These are phyloP conservation scores for Lactuca sativa DNA, from an alignment of 129 eudicot genomes.

Conservation along the genomic window DNA sequence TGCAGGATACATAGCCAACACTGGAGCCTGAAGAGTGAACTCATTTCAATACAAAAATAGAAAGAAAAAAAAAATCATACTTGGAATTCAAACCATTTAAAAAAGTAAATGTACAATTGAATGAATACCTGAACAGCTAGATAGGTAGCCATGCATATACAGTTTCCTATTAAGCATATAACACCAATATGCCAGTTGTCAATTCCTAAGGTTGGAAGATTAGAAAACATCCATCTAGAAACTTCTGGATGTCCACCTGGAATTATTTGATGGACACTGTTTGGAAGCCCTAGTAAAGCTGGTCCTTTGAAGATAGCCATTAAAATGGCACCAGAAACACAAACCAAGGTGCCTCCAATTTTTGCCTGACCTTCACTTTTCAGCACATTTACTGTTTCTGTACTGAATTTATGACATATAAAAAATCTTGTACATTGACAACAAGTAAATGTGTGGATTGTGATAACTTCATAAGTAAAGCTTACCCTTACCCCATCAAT, in stretches of 20 bases:
- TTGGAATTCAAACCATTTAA: neutral
- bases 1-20: slow-evolving; percentile 91
- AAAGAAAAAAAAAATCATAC: neutral
- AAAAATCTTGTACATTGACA: neutral
- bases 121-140: slow-evolving; percentile 78
- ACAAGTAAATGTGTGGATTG: neutral
- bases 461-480: neutral
- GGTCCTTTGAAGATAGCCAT: slow-evolving; percentile 94
- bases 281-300: slow-evolving; percentile 61
- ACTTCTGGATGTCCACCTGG: slow-evolving; percentile 78
- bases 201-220: slow-evolving; percentile 52
- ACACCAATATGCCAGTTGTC: slow-evolving; percentile 91
- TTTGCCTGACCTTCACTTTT: slow-evolving; percentile 83
- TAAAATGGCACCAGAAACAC: slow-evolving; percentile 86
- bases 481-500: slow-evolving; percentile 61
- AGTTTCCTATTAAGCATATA: slow-evolving; percentile 85
- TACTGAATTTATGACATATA: slow-evolving; percentile 50
- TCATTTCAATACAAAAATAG: slow-evolving; percentile 3
- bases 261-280: slow-evolving; percentile 44
- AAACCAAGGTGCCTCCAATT: slow-evolving; percentile 79
- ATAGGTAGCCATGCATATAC: slow-evolving; percentile 93
- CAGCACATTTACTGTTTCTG: slow-evolving; percentile 75
- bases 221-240: slow-evolving; percentile 68
- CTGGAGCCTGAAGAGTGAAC: slow-evolving; percentile 67
- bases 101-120: slow-evolving; percentile 13